Evolutionary conservation across 225 moss, liverwort and hornwort genomes (phyloP), one percentile per base, ranked within the genome.

Genomic region (Bryoerythrophyllum caledonicum): DNA sequence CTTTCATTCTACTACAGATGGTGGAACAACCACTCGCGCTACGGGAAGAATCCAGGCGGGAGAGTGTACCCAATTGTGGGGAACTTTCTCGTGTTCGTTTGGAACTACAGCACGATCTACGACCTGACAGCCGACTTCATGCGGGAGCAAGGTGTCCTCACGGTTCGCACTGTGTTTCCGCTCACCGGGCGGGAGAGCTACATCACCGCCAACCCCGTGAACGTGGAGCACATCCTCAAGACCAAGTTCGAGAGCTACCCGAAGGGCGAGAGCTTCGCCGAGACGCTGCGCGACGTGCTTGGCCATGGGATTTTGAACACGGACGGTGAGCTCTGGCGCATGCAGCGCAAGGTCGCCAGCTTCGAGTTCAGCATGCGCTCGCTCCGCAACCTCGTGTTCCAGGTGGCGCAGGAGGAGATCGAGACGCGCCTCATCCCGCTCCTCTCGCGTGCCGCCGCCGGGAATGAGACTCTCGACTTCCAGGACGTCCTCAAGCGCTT

Each of bases 291-390:
- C 23, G 80, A 84, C 14, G 2, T 71, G 1, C 19, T 84, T 21
- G 73, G 73, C 2, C 28, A 72, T 2, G 83, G 83, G 10, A 84
- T 84, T 19, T 58, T 84, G 17, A 80, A 75, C 55, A 72, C 67
- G 8, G 80, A 84, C n/a, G 80, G 65, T 19, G 76, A 80, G 5
- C 9, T 73, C 6, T 84, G 83, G 83, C 64, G 43, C 24, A n/a
- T 72, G 67, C 83, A 84, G 62, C 40, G 83, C 10, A 76, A 67
- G 38, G 32, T 72, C 4, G 60, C 83, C 27, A 84, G 80, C 76
- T 58, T 26, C 32, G 83, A 84, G 72, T 80, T 84, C 30, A 80
- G 76, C 52, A 76, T 79, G 63, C 79, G 81, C 4, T 89, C 86
- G 2, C 37, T 84, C 52, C 84, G 83, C 40, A 79, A 60, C 17